These are phyloP conservation scores for Forsythia suspensa DNA, from an alignment of 257 asterid genomes.

Conservation along the genomic window DNA sequence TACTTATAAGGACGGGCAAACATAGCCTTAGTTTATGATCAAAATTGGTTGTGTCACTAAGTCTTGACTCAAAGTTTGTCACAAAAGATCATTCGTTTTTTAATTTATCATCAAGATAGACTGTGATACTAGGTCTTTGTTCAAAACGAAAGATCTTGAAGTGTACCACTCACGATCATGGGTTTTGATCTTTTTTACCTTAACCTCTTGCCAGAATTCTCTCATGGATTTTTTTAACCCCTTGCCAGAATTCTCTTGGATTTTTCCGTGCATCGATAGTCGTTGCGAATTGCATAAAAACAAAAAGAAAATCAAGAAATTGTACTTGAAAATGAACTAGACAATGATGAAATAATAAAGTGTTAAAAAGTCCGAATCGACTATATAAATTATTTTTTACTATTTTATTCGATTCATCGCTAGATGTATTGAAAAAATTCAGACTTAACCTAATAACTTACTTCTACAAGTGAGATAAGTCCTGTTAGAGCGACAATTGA, in stretches of 20 bases:
- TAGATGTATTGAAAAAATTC: background rate
- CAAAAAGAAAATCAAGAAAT: background rate
- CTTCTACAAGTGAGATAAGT: constrained; percentile 40
- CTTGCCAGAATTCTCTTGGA: constrained; percentile 30
- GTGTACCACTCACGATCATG: constrained; percentile 12
- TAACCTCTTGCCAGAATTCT: constrained; percentile 26
- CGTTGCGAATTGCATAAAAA: constrained; percentile 23
- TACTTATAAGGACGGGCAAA: too few species aligned
- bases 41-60: constrained; percentile 14
- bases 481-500: constrained; percentile 1
- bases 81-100: background rate
- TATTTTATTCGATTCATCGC: too few species aligned
- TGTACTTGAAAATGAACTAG: background rate
- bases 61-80: constrained; percentile 20
- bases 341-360: background rate
- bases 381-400: too few species aligned
- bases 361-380: too few species aligned
- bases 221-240: constrained; percentile 20
- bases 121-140: constrained; percentile 7
- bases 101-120: background rate
- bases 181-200: constrained; percentile 13
- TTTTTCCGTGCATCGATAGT: constrained; percentile 31
- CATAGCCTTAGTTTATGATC: background rate
- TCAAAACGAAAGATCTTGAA: constrained; percentile 18
- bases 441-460: constrained; percentile 1